A percentile compares a stretch with the other conserved stretches of the same genome.
These are phyloP conservation scores for Exophiala xenobiotica DNA, from an alignment of 2,329 filamentous ascomycete species.

Conservation along the genomic window DNA sequence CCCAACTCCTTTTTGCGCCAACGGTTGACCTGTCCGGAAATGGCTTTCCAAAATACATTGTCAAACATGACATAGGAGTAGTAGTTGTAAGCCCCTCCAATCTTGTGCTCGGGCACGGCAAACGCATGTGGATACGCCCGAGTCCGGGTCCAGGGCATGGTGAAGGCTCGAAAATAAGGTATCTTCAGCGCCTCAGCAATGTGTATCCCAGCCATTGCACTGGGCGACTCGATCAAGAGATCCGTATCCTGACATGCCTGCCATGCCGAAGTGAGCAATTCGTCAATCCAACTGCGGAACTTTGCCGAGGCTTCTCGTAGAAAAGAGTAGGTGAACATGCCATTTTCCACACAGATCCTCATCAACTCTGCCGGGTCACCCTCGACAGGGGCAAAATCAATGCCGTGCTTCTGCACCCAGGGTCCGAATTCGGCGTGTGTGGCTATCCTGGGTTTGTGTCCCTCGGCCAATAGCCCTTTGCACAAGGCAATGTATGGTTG, in stretches of 20 bases:
- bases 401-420: conserved; percentile 90
- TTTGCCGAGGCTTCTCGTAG: conserved; percentile 80
- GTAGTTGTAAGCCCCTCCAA: conserved; percentile 93
- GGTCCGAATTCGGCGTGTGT: conserved; percentile 86
- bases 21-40: conserved; percentile 83
- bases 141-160: conserved; percentile 98
- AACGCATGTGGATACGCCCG: conserved; percentile 96
- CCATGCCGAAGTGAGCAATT: conserved; percentile 79
- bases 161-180: conserved; percentile 95
- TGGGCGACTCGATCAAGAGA: conserved; percentile 89
- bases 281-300: conserved; percentile 94
- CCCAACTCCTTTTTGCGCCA: conserved; percentile 83
- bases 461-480: conserved; percentile 83
- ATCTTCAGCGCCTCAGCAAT: conserved; percentile 91
- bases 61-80: conserved; percentile 96
- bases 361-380: conserved; percentile 94
- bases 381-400: conserved; percentile 84
- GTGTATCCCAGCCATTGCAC: conserved; percentile 95
- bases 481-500: conserved; percentile 97
- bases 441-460: conserved; percentile 81
- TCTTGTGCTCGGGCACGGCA: conserved; percentile 85
- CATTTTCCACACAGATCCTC: conserved; percentile 93
- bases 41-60: conserved; percentile 93
- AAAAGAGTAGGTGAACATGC: conserved; percentile 93
- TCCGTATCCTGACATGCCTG: conserved; percentile 81